Percentiles rank a stretch among this genome's conserved stretches.
phyloP scores from a whole-genome alignment of 2,329 filamentous ascomycete genomes.

The Chaetomium globosum region DNA sequence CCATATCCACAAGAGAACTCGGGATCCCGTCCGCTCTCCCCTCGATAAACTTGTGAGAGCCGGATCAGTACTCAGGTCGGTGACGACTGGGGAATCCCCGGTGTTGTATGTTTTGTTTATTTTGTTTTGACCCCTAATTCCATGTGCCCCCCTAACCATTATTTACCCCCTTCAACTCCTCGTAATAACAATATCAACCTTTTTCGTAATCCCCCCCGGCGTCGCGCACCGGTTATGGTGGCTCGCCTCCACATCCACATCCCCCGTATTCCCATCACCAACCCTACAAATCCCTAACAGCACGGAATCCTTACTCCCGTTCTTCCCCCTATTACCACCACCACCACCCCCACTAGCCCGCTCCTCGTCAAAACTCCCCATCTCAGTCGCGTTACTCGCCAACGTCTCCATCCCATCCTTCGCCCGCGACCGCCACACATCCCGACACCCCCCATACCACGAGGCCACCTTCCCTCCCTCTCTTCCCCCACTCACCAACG shows the following conservation, averaged over 20 bases:
- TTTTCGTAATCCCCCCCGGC: slow-evolving; percentile 31
- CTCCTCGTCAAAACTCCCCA: slow-evolving; percentile 27
- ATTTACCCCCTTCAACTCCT: slow-evolving; percentile 13
- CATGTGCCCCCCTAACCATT: background rate
- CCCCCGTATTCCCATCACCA: background rate
- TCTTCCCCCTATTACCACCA: slow-evolving; percentile 21
- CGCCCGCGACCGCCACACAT: background rate
- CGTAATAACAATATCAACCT: slow-evolving; percentile 32
- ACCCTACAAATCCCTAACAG: slow-evolving; percentile 21
- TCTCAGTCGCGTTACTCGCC: slow-evolving; percentile 27
- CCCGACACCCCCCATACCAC: background rate
- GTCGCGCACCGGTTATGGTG: no score
- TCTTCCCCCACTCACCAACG: background rate
- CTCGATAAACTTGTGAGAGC: background rate
- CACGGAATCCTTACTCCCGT: slow-evolving; percentile 31
- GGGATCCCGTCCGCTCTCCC: no score
- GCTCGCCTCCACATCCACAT: background rate
- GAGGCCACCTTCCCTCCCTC: background rate
- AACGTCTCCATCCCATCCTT: slow-evolving; percentile 18
- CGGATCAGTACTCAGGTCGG: no score
- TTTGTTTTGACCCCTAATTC: background rate
- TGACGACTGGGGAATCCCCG: no score
- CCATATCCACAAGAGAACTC: no score
- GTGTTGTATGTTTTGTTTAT: no score
- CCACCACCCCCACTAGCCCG: background rate